phyloP scores from a whole-genome alignment of 2,329 filamentous ascomycete species.

The Colletotrichum ledebouriae region DNA sequence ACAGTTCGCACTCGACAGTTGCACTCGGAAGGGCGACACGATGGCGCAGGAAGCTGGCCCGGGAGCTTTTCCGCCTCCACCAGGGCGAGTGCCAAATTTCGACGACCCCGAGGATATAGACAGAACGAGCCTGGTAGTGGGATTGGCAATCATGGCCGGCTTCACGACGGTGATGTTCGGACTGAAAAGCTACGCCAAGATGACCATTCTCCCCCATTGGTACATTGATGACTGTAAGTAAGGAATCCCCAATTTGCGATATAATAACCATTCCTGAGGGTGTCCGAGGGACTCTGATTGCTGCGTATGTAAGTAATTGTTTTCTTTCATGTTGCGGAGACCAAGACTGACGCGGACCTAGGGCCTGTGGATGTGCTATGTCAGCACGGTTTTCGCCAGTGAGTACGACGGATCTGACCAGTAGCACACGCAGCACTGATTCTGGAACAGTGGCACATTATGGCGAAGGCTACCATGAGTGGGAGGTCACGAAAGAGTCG shows the following conservation, averaged over 20 bases:
- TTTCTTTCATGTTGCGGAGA: too few species aligned
- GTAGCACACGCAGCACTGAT: neutral
- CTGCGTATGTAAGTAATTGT: neutral
- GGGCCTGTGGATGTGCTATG: conserved; percentile 13
- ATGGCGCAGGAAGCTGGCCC: conserved; percentile 20
- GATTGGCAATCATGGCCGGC: neutral
- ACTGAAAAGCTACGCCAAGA: conserved; percentile 10
- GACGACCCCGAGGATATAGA: conserved; percentile 33
- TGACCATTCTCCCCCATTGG: neutral
- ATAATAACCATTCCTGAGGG: neutral
- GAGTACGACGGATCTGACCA: accelerated
- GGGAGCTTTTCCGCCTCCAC: conserved; percentile 40
- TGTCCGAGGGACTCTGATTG: neutral
- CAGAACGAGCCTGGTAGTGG: conserved; percentile 6
- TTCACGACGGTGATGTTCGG: neutral
- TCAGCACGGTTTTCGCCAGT: conserved; percentile 17
- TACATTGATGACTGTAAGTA: conserved; percentile 21
- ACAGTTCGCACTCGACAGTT: neutral
- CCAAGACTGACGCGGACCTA: neutral
- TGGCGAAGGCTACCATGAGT: conserved; percentile 43
- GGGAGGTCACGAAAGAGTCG: conserved; percentile 42
- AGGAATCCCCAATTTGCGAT: accelerated
- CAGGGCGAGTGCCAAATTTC: conserved; percentile 42
- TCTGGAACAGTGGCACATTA: conserved; percentile 41
- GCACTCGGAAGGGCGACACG: neutral